phyloP scores from a whole-genome alignment of 495 filamentous ascomycete species.

The Chaetomium cochliodes region DNA sequence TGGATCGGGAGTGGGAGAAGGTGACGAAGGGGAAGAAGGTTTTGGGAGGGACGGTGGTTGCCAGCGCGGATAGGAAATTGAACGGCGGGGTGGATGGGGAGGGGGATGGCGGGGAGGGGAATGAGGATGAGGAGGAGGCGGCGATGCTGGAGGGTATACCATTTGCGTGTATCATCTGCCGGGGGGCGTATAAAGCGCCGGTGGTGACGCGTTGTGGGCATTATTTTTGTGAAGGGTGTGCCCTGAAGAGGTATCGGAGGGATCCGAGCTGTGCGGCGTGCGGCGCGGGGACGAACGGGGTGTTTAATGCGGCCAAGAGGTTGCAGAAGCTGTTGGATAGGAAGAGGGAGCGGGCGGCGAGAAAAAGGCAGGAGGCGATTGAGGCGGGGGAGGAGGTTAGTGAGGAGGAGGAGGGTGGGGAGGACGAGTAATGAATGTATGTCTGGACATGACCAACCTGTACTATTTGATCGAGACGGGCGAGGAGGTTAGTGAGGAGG shows the following conservation, averaged over 20 bases:
- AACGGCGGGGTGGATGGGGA: slow-evolving; percentile 34
- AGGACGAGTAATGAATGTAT: slow-evolving; percentile 7
- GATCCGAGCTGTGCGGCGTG: slow-evolving; percentile 84
- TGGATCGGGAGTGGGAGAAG: slow-evolving; percentile 91
- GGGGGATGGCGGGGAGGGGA: slow-evolving; percentile 43
- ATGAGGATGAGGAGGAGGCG: slow-evolving; percentile 66
- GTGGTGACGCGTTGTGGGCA: slow-evolving; percentile 90
- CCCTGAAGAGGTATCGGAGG: slow-evolving; percentile 73
- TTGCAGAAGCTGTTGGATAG: slow-evolving; percentile 77
- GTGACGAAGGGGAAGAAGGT: slow-evolving; percentile 73
- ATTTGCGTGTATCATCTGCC: slow-evolving; percentile 94
- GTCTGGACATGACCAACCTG: slow-evolving; percentile 3
- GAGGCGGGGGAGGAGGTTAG: slow-evolving; percentile 69
- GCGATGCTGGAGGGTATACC: slow-evolving; percentile 82
- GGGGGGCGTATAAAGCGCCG: slow-evolving; percentile 73
- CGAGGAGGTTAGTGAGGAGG: slow-evolving; percentile 66
- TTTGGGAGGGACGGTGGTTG: slow-evolving; percentile 59
- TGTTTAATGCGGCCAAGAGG: slow-evolving; percentile 86
- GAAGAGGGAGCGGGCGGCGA: slow-evolving; percentile 71
- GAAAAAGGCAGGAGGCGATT: slow-evolving; percentile 65
- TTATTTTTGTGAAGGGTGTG: slow-evolving; percentile 92
- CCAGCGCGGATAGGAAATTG: slow-evolving; percentile 54
- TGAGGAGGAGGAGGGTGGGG: slow-evolving; percentile 56
- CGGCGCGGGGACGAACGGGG: slow-evolving; percentile 76
- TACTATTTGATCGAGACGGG: slow-evolving; percentile 47